A percentile compares a stretch with the other conserved stretches of the same genome.
Conservation (phyloP, 1,284 basidiomycete species). For the Cutaneotrichosporon arboriforme region DNA sequence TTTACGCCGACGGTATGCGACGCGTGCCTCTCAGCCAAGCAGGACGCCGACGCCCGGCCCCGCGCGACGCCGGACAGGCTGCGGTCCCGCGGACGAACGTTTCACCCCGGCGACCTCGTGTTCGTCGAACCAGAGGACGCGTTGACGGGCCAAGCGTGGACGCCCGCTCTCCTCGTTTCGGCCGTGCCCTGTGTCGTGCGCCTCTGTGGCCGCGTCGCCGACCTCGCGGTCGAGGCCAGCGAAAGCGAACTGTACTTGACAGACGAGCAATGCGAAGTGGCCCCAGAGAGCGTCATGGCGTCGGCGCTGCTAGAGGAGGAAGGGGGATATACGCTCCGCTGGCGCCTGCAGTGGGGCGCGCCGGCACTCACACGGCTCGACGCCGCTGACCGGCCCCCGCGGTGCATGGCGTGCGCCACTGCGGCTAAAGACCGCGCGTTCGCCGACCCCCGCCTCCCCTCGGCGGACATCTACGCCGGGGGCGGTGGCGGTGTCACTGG, state of each 20-base stretch:
- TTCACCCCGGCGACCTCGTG: conserved; percentile 22
- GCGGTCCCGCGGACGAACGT: conserved; percentile 1
- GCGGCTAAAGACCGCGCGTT: not conserved
- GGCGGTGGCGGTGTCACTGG: conserved; percentile 28
- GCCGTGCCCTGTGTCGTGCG: not conserved
- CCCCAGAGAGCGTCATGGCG: no score
- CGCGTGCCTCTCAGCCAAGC: not conserved
- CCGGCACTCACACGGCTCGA: no score
- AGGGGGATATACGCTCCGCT: no score
- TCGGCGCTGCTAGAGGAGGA: no score
- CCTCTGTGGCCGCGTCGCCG: conserved; percentile 1
- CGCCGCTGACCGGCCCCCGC: no score
- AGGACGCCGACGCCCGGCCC: not conserved
- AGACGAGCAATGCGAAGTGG: not conserved
- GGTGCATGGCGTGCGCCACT: no score
- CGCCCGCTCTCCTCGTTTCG: conserved; percentile 13
- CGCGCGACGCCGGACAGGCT: no score
- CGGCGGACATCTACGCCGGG: conserved; percentile 33
- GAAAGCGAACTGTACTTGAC: conserved; percentile 8
- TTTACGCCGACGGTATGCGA: conserved; percentile 1
- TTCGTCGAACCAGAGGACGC: conserved; percentile 11
- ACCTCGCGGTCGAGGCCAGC: not conserved
- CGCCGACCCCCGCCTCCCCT: conserved; percentile 8
- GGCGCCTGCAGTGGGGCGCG: no score
- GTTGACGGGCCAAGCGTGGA: conserved; percentile 13